These are phyloP conservation scores for Bimuria novae-zelandiae DNA, from an alignment of 2,329 filamentous ascomycete species.

Conservation along the genomic window DNA sequence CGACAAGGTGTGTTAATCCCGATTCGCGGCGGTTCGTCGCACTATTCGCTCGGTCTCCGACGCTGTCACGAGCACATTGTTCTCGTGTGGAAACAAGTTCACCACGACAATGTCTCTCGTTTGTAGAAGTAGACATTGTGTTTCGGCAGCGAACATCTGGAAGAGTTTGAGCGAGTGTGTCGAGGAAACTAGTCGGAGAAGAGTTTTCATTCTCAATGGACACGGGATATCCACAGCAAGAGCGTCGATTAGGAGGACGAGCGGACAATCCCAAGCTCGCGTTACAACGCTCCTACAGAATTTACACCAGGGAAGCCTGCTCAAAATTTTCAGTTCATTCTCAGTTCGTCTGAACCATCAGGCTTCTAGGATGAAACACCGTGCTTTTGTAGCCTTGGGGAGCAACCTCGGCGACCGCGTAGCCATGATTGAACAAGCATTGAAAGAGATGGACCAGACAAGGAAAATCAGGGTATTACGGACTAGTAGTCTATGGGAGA, in stretches of 20 bases:
- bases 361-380: slow-evolving; percentile 33
- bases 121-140: background rate
- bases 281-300: background rate
- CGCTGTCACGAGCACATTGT: slow-evolving; percentile 3
- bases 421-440: slow-evolving; percentile 82
- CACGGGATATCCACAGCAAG: background rate
- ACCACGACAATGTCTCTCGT: background rate
- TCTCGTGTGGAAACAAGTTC: background rate
- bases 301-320: background rate
- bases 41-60: background rate
- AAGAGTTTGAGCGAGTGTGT: background rate
- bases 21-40: background rate
- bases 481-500: slow-evolving; percentile 92
- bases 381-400: slow-evolving; percentile 83
- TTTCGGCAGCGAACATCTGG: background rate
- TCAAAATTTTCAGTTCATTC: background rate
- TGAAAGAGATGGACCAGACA: slow-evolving; percentile 70
- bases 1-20: background rate
- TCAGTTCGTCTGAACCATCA: slow-evolving; percentile 16
- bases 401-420: slow-evolving; percentile 91
- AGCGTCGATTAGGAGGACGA: background rate
- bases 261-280: background rate
- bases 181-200: background rate
- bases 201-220: slow-evolving; percentile 10
- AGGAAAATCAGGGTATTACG: slow-evolving; percentile 73